Evolutionary conservation across 306 rosid species (phyloP), one percentile per base, ranked within the genome.

Genomic region (Biancaea sappan): DNA sequence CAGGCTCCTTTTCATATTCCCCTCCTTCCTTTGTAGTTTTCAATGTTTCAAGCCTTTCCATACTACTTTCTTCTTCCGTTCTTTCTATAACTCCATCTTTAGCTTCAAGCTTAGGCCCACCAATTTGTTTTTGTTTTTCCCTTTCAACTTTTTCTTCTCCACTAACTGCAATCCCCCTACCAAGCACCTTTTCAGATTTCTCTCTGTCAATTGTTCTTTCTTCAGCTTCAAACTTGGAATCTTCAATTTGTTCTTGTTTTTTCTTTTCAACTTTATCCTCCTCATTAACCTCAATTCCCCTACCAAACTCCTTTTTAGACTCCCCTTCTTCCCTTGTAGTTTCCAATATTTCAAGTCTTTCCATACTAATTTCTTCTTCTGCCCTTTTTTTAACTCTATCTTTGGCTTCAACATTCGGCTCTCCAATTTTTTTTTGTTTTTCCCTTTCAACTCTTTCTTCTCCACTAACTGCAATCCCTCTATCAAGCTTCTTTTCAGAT

Each of bases 191-290:
- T 13, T 37, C 37, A 11, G 26, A 15, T 34, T 34, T 34, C 4
- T 56, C 75, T 34, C 37, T 34, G 6, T 4, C 37, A 1, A 3
- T 1, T 3, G 37, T 34, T 34, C 37, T 31, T 2, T 31, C 31
- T 8, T 34, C 31, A 25, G 24, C 53, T 63, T 54, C 19, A 58
- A 22, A 22, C 62, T 54, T 64, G 3, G 50, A 5, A 6, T 60
- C 73, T 75, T 31, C 76, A 43, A 47, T 59, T 22, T 52, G 70
- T n/a, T 53, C 66, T 24, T 50, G 57, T 5, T 75, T 77, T 64
- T 34, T 38, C 19, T 0, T 4, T n/a, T n/a, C n/a, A n/a, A n/a
- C n/a, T n/a, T 15, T 66, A 29, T 46, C 72, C 25, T 26, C 43
- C 51, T 7, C 8, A 46, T 2, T 2, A 46, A 4, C 51, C 51